A percentile compares a stretch with the other conserved stretches of the same genome.
Conservation (phyloP, 805 yeast species). For the Lachancea waltii region DNA sequence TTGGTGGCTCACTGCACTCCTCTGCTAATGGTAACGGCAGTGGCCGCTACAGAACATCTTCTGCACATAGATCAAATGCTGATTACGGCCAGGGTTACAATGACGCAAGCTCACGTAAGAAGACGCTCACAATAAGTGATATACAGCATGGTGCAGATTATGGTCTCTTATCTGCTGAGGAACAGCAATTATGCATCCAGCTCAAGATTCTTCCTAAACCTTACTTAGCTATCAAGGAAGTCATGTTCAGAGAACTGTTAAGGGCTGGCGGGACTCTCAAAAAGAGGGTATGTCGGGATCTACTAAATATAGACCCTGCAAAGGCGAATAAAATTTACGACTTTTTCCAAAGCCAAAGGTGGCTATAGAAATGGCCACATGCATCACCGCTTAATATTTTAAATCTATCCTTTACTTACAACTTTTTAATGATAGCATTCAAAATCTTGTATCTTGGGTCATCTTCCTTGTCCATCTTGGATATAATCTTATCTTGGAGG, state of each 20-base stretch:
- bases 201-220: constrained; percentile 88
- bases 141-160: constrained; percentile 76
- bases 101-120: constrained; percentile 34
- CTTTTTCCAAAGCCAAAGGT: constrained; percentile 85
- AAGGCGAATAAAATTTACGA: constrained; percentile 87
- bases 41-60: constrained; percentile 26
- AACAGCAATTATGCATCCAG: constrained; percentile 75
- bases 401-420: constrained; percentile 13
- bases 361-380: constrained; percentile 41
- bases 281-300: constrained; percentile 78
- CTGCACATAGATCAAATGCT: constrained; percentile 24
- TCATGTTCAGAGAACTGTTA: constrained; percentile 78
- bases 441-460: constrained; percentile 30
- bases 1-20: constrained; percentile 30
- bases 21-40: constrained; percentile 19
- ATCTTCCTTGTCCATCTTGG: constrained; percentile 19
- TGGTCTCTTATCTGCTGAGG: constrained; percentile 79
- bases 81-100: constrained; percentile 25
- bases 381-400: not conserved
- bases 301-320: constrained; percentile 75
- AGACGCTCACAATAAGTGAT: constrained; percentile 49
- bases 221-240: constrained; percentile 85
- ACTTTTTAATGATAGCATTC: constrained; percentile 29
- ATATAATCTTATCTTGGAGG: constrained; percentile 32
- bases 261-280: constrained; percentile 79